Evolutionary conservation across 2,329 filamentous ascomycete species (phyloP).

Genomic region (Xylaria sp.): DNA sequence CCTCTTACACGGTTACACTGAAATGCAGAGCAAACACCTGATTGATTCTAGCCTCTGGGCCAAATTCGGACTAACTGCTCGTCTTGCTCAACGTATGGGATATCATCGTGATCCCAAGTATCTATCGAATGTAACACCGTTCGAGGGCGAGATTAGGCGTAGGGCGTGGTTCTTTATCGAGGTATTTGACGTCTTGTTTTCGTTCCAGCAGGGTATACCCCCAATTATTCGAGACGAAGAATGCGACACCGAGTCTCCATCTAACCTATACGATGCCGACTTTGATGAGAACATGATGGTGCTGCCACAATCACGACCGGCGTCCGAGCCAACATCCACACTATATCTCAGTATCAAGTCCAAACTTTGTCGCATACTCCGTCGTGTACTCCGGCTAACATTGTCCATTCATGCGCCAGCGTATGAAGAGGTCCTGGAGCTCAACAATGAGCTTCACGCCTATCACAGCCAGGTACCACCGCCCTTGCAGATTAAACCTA

Average conservation of each 20-base stretch:
- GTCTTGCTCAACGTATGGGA: conserved; percentile 57
- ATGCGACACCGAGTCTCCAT: conserved; percentile 52
- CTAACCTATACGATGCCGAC: conserved; percentile 56
- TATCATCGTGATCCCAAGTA: conserved; percentile 56
- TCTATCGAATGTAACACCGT: conserved; percentile 51
- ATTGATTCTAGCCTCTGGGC: conserved; percentile 54
- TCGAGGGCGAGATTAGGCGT: conserved; percentile 58
- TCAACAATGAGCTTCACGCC: conserved; percentile 49
- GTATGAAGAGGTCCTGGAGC: conserved; percentile 47
- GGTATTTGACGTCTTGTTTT: conserved; percentile 54
- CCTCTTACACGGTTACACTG: conserved; percentile 51
- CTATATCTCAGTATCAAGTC: conserved; percentile 52
- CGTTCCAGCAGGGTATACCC: conserved; percentile 59
- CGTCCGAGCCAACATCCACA: conserved; percentile 50
- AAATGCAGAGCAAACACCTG: conserved; percentile 49
- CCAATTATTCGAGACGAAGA: conserved; percentile 54
- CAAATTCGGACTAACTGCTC: conserved; percentile 52
- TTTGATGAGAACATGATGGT: conserved; percentile 54
- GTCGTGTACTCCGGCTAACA: conserved; percentile 50
- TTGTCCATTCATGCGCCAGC: conserved; percentile 44
- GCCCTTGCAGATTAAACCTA: conserved; percentile 49
- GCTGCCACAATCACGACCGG: conserved; percentile 50
- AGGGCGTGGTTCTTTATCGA: conserved; percentile 55
- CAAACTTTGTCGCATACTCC: conserved; percentile 50
- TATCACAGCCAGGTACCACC: conserved; percentile 48